Evolutionary conservation across 805 yeast genomes (phyloP).

Genomic region (Myxozyma udenii): DNA sequence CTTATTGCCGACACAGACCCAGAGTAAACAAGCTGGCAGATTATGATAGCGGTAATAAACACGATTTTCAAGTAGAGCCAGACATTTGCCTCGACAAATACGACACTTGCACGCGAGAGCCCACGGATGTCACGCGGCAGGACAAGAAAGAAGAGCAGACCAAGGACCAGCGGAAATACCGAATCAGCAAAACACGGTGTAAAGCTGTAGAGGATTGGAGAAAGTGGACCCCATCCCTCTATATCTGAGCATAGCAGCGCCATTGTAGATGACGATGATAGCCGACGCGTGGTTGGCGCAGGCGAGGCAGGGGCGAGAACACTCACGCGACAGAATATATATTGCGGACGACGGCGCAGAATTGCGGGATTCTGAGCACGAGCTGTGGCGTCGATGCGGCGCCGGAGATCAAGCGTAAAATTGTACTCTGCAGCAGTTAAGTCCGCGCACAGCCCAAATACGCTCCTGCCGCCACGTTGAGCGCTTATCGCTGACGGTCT

Average conservation of each 20-base stretch:
- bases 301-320: no score
- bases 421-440: no score
- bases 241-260: constrained; percentile 24
- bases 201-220: constrained; percentile 33
- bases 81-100: neutral
- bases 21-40: constrained; percentile 12
- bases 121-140: constrained; percentile 13
- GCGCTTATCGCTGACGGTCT: no score
- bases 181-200: constrained; percentile 42
- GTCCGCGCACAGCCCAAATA: no score
- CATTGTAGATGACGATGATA: no score
- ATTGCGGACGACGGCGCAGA: no score
- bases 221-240: constrained; percentile 42
- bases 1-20: neutral
- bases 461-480: no score
- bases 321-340: no score
- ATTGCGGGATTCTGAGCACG: no score
- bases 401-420: no score
- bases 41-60: neutral
- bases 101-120: constrained; percentile 1
- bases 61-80: constrained; percentile 10
- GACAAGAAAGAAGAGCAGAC: constrained; percentile 17
- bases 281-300: no score
- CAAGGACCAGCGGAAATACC: constrained; percentile 35
- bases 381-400: no score